Percentiles rank a stretch among this genome's conserved stretches.
Conservation (phyloP, 1,139 yeast species). For the Candida sp. region DNA sequence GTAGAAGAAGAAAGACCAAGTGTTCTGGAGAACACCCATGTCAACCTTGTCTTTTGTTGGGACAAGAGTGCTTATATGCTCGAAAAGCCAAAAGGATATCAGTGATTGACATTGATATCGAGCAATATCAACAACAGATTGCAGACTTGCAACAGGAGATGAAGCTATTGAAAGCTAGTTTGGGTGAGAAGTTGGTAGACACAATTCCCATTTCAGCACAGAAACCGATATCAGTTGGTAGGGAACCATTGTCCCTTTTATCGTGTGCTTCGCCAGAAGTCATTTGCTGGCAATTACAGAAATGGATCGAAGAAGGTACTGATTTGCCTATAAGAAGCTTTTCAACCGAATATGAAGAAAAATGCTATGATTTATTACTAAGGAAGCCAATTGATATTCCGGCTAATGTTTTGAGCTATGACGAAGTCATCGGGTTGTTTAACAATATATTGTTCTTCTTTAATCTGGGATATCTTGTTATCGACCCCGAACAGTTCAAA, state of each 20-base stretch:
- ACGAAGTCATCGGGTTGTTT: constrained; percentile 3
- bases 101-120: constrained; percentile 21
- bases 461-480: constrained; percentile 22
- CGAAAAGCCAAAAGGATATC: constrained; percentile 18
- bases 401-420: neutral
- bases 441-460: constrained; percentile 17
- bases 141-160: constrained; percentile 11
- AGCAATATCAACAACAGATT: constrained; percentile 14
- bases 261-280: constrained; percentile 26
- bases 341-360: constrained; percentile 10
- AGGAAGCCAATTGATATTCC: neutral
- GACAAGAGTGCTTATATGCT: constrained; percentile 18
- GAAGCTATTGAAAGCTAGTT: constrained; percentile 1
- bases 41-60: constrained; percentile 13
- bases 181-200: neutral
- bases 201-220: neutral
- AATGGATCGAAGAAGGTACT: neutral
- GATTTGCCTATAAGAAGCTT: constrained; percentile 1
- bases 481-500: constrained; percentile 18
- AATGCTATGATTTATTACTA: constrained; percentile 13
- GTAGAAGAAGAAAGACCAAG: constrained; percentile 23
- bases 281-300: constrained; percentile 22
- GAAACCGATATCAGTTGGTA: neutral
- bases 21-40: constrained; percentile 26
- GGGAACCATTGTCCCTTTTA: constrained; percentile 9